These are phyloP conservation scores for Torrubiellomyces zombiae DNA, from an alignment of 2,329 filamentous ascomycete genomes.

Conservation along the genomic window DNA sequence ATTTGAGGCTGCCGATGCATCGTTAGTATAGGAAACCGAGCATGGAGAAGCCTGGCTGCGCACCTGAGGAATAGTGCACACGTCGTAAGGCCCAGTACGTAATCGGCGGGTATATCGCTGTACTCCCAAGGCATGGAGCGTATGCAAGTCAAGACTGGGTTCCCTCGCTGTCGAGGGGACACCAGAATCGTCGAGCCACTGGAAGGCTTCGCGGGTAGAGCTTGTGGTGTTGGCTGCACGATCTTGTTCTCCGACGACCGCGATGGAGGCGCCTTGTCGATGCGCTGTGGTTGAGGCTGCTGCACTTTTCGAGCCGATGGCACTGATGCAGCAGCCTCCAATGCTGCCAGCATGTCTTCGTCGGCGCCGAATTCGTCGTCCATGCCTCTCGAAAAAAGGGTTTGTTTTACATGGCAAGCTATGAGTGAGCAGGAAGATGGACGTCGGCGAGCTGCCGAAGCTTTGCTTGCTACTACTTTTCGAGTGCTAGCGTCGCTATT, in stretches of 20 bases:
- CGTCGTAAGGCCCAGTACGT: conserved; percentile 70
- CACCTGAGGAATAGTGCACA: conserved; percentile 75
- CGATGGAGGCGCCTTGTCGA: conserved; percentile 32
- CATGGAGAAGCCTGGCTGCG: conserved; percentile 1
- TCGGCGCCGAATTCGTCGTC: conserved; percentile 42
- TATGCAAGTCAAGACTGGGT: conserved; percentile 74
- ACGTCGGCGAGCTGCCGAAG: no score
- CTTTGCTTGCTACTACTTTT: no score
- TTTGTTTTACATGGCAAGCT: no score
- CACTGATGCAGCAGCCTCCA: conserved; percentile 30
- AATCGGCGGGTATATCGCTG: conserved; percentile 90
- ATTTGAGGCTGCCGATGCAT: conserved; percentile 54
- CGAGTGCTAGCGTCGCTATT: no score
- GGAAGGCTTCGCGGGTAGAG: conserved; percentile 45
- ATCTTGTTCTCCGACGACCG: conserved; percentile 34
- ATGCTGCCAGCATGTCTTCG: conserved; percentile 36
- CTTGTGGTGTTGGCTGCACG: conserved; percentile 78
- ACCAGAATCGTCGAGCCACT: conserved; percentile 74
- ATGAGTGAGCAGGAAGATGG: no score
- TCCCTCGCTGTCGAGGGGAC: conserved; percentile 84
- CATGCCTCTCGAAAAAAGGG: no score
- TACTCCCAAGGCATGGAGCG: conserved; percentile 86
- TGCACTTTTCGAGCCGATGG: conserved; percentile 17
- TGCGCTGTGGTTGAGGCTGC: conserved; percentile 36
- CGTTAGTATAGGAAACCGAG: conserved; percentile 2